Base-by-base conservation (phyloP, 1,139 yeast genomes). In the Geotrichum fermentans region DNA sequence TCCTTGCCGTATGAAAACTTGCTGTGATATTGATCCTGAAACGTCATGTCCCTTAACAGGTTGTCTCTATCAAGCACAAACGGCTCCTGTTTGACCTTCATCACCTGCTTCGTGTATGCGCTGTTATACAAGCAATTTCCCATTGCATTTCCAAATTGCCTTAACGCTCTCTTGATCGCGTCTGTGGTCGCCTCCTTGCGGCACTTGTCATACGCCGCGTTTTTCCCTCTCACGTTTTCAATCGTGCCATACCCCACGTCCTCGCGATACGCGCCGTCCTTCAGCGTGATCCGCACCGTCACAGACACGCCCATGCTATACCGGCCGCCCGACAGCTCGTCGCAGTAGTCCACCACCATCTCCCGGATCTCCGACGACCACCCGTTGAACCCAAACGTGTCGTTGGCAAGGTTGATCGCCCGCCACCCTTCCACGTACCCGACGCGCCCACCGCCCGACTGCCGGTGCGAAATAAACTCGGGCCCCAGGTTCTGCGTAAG, bases 161-260 rank as follows among this genome's bases (percentile, higher is more conserved):
- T 72, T 56, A 85, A 70, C 29, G 90, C 83, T 37, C 95, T 69
- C 63, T 85, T 85, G 54, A 83, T 63, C 0, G 82, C 95, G 64
- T 85, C 94, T 0, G 95, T 85, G 24, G 80, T 75, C 1, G 92
- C 94, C 61, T 84, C 90, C 58, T 85, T 85, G 58, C 79, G 78
- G 60, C 87, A 70, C 61, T 84, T 84, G 55, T 84, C 94, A 63
- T 79, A 81, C 1, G 92, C 94, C 68, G 75, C 73, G 7, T 81
- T 79, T 60, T 79, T 80, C 40, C 72, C 69, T 50, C 74, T 75
- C 44, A 82, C 80, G 59, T 84, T 84, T 41, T 82, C 87, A 44
- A 80, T 75, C 51, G 73, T 78, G 13, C 95, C 95, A 60, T 79
- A 82, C 0, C 95, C 95, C 40, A 83, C 73, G 63, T 85, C 94